Evolutionary conservation across 2,329 filamentous ascomycete species (phyloP).

Genomic region (Botrytis fragariae): DNA sequence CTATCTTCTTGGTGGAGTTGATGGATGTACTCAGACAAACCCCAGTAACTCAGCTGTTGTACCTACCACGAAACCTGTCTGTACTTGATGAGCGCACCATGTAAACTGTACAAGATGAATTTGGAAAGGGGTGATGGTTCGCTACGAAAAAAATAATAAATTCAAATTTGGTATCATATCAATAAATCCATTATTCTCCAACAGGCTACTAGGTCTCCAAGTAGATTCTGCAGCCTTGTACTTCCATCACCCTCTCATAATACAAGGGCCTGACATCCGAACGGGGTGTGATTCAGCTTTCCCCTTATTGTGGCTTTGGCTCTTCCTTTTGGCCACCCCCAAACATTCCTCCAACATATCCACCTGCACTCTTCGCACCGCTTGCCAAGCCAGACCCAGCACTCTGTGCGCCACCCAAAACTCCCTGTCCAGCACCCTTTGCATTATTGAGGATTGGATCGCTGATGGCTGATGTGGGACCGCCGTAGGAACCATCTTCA

Average conservation of each 20-base stretch:
- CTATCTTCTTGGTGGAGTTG: constrained; percentile 39
- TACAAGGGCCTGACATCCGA: background rate
- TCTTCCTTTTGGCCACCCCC: constrained; percentile 20
- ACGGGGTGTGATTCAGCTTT: background rate
- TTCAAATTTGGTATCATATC: background rate
- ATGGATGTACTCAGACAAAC: constrained; percentile 42
- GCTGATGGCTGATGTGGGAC: constrained; percentile 14
- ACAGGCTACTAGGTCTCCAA: background rate
- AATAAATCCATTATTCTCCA: background rate
- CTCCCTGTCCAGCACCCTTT: constrained; percentile 21
- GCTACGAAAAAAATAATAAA: background rate
- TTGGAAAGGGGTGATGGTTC: background rate
- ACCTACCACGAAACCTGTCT: constrained; percentile 36
- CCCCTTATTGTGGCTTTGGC: background rate
- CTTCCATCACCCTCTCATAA: background rate
- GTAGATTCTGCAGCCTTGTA: background rate
- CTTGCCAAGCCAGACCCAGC: constrained; percentile 22
- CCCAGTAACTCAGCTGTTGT: constrained; percentile 34
- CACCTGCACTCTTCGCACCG: constrained; percentile 24
- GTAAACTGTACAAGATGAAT: background rate
- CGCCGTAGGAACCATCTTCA: constrained; percentile 51
- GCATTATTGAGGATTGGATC: constrained; percentile 20
- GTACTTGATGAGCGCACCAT: constrained; percentile 23
- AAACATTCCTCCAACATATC: constrained; percentile 22
- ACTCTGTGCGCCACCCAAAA: constrained; percentile 21